These are phyloP conservation scores for Aureobasidium sp. DNA, from an alignment of 2,329 filamentous ascomycete species.

Conservation along the genomic window DNA sequence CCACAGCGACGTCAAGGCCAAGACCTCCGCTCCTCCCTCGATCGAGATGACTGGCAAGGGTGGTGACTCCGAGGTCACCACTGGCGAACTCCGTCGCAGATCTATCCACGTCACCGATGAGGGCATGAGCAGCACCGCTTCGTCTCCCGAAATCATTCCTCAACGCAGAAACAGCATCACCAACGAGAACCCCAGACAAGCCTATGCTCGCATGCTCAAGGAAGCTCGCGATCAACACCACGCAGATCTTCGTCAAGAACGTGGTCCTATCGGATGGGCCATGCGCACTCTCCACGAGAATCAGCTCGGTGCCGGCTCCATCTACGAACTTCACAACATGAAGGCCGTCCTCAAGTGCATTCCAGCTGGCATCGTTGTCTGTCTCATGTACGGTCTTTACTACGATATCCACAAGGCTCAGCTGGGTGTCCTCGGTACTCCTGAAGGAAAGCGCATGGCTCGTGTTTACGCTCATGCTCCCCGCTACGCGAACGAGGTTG, in stretches of 20 bases:
- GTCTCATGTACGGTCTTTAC: conserved; percentile 62
- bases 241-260: conserved; percentile 34
- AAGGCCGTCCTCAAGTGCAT: conserved; percentile 54
- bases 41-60: background rate
- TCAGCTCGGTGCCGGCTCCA: conserved; percentile 60
- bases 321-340: conserved; percentile 69
- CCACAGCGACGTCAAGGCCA: conserved; percentile 29
- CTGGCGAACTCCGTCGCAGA: background rate
- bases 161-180: background rate
- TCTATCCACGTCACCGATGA: background rate
- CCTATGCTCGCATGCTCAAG: background rate
- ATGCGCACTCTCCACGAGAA: conserved; percentile 70
- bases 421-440: conserved; percentile 59
- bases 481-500: conserved; percentile 54
- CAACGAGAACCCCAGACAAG: background rate
- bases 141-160: background rate
- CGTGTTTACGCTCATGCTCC: conserved; percentile 48
- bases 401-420: conserved; percentile 78
- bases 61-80: background rate
- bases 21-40: background rate
- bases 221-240: conserved; percentile 49
- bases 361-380: conserved; percentile 57
- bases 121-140: background rate
- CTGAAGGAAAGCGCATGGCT: conserved; percentile 61
- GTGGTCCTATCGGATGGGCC: conserved; percentile 70